Evolutionary conservation across 73 alveolate genomes (phyloP).

Genomic region (Tetrahymena thermophila): DNA sequence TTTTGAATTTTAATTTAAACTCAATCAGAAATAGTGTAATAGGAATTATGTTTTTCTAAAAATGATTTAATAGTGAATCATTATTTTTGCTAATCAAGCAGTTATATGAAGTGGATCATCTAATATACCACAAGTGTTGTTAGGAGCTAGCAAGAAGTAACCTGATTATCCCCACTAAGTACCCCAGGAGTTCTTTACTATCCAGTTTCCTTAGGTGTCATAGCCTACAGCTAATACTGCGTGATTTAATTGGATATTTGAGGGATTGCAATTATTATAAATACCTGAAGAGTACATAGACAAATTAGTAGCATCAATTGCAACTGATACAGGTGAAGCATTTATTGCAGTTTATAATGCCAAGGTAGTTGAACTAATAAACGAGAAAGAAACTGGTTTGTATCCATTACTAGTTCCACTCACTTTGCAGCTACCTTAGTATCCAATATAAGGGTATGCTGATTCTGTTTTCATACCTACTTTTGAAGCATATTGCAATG

Average conservation of each 20-base stretch:
- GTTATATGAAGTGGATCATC: too few species aligned
- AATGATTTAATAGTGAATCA: too few species aligned
- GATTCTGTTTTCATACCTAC: slow-evolving; percentile 17
- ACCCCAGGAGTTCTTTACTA: not conserved
- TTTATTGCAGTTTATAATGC: not conserved
- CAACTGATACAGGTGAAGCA: not conserved
- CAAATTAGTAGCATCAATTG: not conserved
- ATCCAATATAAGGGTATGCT: slow-evolving; percentile 26
- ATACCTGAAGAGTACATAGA: not conserved
- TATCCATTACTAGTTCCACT: not conserved
- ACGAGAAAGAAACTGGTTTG: not conserved
- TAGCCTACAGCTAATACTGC: not conserved
- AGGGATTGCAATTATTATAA: not conserved
- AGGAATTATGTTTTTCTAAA: too few species aligned
- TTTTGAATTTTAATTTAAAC: too few species aligned
- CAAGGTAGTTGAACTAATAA: not conserved
- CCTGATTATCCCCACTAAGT: not conserved
- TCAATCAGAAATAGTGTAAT: too few species aligned
- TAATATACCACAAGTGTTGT: not conserved
- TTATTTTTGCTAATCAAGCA: too few species aligned
- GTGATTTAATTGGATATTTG: not conserved
- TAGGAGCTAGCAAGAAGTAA: not conserved
- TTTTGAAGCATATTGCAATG: slow-evolving; percentile 11
- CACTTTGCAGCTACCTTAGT: slow-evolving; percentile 5
- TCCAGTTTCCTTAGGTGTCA: not conserved